These are phyloP conservation scores for Apocynum venetum DNA, from an alignment of 257 asterid species.

Conservation along the genomic window DNA sequence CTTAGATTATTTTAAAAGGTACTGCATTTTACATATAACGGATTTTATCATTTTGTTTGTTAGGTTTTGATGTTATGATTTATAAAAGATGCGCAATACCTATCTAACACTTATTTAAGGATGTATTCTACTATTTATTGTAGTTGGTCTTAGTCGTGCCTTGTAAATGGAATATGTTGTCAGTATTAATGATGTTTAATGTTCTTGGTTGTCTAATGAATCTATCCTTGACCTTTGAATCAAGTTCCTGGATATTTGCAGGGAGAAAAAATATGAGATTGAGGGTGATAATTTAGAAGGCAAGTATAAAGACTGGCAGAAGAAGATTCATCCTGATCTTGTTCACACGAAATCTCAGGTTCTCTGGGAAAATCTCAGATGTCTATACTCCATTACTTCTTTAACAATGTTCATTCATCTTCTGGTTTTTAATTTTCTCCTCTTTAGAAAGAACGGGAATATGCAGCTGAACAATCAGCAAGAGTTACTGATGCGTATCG, in stretches of 20 bases:
- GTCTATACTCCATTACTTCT: neutral
- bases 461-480: conserved; percentile 95
- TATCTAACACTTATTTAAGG: neutral
- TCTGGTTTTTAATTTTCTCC: neutral
- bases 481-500: conserved; percentile 85
- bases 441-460: conserved; percentile 74
- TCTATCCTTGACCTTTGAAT: neutral
- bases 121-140: neutral
- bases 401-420: neutral
- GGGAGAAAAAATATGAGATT: conserved; percentile 57
- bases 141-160: neutral
- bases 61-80: neutral
- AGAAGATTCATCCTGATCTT: conserved; percentile 95
- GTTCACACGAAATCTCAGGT: conserved; percentile 92
- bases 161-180: neutral
- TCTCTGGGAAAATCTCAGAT: neutral
- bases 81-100: neutral
- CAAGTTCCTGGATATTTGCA: conserved; percentile 18
- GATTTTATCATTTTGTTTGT: no score
- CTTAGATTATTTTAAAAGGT: neutral
- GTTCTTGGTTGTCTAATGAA: neutral
- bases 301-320: conserved; percentile 92
- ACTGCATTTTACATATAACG: no score
- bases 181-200: no score
- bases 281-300: conserved; percentile 61